Evolutionary conservation across 495 filamentous ascomycete species (phyloP), one percentile per base, ranked within the genome.

Genomic region (Amniculicola lignicola): DNA sequence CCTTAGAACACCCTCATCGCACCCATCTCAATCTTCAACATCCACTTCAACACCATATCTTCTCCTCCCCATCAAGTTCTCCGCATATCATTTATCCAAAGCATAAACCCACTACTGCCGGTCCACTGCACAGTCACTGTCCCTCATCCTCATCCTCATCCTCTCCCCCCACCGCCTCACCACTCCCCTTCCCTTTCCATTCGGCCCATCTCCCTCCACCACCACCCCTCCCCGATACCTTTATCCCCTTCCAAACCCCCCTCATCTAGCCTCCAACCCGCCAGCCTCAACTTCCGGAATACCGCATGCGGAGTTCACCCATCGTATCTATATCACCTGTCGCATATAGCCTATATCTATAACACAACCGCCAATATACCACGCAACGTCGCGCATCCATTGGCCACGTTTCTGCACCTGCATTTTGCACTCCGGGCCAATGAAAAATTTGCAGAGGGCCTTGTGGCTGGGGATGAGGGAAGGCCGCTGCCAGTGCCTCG

Each of bases 311-410:
- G n/a, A n/a, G n/a, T n/a, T n/a, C n/a, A n/a, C n/a, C n/a, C n/a
- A n/a, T n/a, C n/a, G n/a, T n/a, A 49, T 36, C 46, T 59, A 59
- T 59, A 59, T 59, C 55, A 59, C 21, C 29, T 6, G 15, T n/a
- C 47, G 47, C 55, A 59, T 59, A 59, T 59, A 59, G 55, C 24
- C 55, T 59, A 51, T 46, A 35, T 51, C 22, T 12, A 7, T n/a
- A 9, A 33, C 29, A 7, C 29, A 9, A 33, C 29, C 29, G n/a
- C n/a, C n/a, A n/a, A n/a, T n/a, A n/a, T n/a, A n/a, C n/a, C n/a
- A n/a, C n/a, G n/a, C n/a, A n/a, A n/a, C n/a, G n/a, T n/a, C n/a
- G n/a, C n/a, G n/a, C n/a, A 2, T 7, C 29, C 12, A 57, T 57
- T 57, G 45, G 29, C 7, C 29, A 33, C 29, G 7, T n/a, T 33